Conservation (phyloP, 495 filamentous ascomycete species). For the Trichoderma parareesei region DNA sequence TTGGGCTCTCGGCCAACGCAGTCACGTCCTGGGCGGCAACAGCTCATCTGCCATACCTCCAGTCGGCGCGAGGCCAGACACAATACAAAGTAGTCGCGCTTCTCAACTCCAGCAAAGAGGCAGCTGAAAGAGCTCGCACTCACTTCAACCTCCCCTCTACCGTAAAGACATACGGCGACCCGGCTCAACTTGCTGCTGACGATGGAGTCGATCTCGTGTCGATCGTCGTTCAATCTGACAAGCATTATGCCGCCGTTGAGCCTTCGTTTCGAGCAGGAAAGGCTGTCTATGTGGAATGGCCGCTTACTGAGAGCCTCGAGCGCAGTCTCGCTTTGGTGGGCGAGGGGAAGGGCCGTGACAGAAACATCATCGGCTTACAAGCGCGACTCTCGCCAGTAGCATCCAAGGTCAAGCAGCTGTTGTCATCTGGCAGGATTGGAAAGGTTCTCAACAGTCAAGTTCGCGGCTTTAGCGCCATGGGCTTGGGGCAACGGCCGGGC, state of each 20-base stretch:
- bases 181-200: slow-evolving; percentile 37
- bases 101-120: slow-evolving; percentile 45
- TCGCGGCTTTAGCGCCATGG: slow-evolving; percentile 28
- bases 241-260: slow-evolving; percentile 34
- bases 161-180: slow-evolving; percentile 44
- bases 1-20: slow-evolving; percentile 46
- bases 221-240: slow-evolving; percentile 44
- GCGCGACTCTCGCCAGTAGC: slow-evolving; percentile 35
- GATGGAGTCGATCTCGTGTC: slow-evolving; percentile 51
- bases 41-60: slow-evolving; percentile 51
- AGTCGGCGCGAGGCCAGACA: slow-evolving; percentile 26
- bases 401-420: slow-evolving; percentile 35
- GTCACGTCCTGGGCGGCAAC: slow-evolving; percentile 43
- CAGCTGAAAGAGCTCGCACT: slow-evolving; percentile 41
- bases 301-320: slow-evolving; percentile 29
- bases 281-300: slow-evolving; percentile 54
- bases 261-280: slow-evolving; percentile 48
- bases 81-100: slow-evolving; percentile 52
- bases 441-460: slow-evolving; percentile 45
- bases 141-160: slow-evolving; percentile 33
- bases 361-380: slow-evolving; percentile 48
- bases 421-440: slow-evolving; percentile 43
- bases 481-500: slow-evolving; percentile 22
- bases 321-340: slow-evolving; percentile 35
- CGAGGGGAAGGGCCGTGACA: slow-evolving; percentile 27